These are phyloP conservation scores for Cercospora zeae-maydis DNA, from an alignment of 2,329 filamentous ascomycete genomes.

Conservation along the genomic window DNA sequence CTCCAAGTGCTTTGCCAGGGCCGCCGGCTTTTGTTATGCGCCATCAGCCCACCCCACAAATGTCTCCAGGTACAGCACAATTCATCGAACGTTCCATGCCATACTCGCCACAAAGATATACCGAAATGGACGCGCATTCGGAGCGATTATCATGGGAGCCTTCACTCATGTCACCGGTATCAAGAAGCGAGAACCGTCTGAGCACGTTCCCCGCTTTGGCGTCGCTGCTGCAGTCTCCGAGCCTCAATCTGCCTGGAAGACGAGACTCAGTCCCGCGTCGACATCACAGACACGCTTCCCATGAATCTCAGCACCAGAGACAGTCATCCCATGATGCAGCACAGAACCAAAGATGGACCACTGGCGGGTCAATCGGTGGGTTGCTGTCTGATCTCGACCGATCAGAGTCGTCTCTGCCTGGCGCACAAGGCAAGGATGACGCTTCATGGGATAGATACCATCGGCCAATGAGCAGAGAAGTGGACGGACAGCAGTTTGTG, in stretches of 20 bases:
- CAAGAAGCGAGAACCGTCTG: background rate
- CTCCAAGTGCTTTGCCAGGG: conserved; percentile 13
- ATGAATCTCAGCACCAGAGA: conserved; percentile 5
- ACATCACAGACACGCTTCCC: conserved; percentile 9
- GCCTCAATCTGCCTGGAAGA: conserved; percentile 1
- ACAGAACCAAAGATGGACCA: background rate
- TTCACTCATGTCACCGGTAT: conserved; percentile 8
- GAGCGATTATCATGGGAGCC: conserved; percentile 6
- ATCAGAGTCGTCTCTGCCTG: conserved; percentile 8
- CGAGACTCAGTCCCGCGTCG: background rate
- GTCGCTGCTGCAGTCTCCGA: background rate
- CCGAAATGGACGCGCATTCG: background rate
- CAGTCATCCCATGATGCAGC: background rate
- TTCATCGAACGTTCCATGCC: conserved; percentile 7
- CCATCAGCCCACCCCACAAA: background rate
- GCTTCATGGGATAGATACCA: conserved; percentile 18
- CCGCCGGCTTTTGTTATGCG: conserved; percentile 1
- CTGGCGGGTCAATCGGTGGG: background rate
- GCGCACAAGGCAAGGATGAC: conserved; percentile 11
- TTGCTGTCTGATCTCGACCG: background rate
- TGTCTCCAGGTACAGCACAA: conserved; percentile 6
- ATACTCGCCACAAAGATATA: conserved; percentile 1
- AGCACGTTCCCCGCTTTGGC: background rate
- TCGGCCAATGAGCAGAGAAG: conserved; percentile 13
- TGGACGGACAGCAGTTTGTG: background rate